A percentile compares a stretch with the other conserved stretches of the same genome.
phyloP scores from a whole-genome alignment of 2,329 filamentous ascomycete species.

The Claviceps sp. region DNA sequence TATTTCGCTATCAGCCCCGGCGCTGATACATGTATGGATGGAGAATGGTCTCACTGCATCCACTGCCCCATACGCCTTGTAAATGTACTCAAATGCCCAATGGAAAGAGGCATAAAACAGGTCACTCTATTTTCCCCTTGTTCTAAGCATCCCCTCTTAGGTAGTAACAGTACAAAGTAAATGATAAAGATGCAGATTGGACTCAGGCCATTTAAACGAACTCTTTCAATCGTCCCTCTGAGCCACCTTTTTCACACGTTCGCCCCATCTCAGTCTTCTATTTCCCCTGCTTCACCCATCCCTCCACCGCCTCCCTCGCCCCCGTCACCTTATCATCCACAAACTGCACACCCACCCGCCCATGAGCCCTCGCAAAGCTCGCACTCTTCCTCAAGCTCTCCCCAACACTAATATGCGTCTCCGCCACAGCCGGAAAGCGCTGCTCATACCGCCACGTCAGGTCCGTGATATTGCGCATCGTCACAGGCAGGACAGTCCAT shows the following conservation, averaged over 20 bases:
- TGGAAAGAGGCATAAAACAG: neutral
- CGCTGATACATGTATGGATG: no score
- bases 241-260: neutral
- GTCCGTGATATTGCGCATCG: conserved; percentile 77
- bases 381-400: conserved; percentile 56
- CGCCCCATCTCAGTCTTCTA: conserved; percentile 25
- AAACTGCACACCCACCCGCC: conserved; percentile 53
- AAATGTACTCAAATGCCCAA: neutral
- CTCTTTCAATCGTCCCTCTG: neutral
- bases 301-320: conserved; percentile 65
- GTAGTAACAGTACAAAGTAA: conserved; percentile 22
- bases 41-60: no score
- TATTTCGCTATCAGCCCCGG: no score
- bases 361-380: conserved; percentile 63
- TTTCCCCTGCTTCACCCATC: conserved; percentile 84
- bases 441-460: conserved; percentile 89
- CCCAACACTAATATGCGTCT: conserved; percentile 62
- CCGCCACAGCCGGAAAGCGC: conserved; percentile 67
- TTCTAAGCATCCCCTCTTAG: conserved; percentile 11
- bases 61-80: neutral
- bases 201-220: neutral
- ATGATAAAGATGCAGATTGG: neutral
- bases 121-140: neutral
- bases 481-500: conserved; percentile 75
- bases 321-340: conserved; percentile 71